A percentile compares a stretch with the other conserved stretches of the same genome.
These are phyloP conservation scores for Lophium mytilinum DNA, from an alignment of 495 filamentous ascomycete genomes.

Conservation along the genomic window DNA sequence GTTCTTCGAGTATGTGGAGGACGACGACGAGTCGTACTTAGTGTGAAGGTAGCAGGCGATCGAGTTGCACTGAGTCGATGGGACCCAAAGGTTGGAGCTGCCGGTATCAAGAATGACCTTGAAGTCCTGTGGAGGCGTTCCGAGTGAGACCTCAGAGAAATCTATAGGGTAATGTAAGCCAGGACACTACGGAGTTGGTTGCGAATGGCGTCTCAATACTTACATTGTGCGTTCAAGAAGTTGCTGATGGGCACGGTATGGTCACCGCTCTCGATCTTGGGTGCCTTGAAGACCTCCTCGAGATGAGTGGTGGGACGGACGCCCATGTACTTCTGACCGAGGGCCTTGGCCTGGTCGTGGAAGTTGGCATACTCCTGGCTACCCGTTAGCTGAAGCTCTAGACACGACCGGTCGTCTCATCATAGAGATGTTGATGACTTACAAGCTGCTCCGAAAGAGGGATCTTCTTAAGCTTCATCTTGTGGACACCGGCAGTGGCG, in stretches of 20 bases:
- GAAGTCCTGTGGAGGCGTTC: conserved; percentile 87
- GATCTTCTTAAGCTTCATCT: conserved; percentile 94
- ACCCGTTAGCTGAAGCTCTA: conserved; percentile 3
- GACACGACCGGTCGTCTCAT: neutral
- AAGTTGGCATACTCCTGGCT: conserved; percentile 66
- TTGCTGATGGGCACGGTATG: conserved; percentile 89
- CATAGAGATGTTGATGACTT: conserved; percentile 33
- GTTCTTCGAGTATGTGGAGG: conserved; percentile 89
- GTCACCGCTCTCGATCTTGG: conserved; percentile 53
- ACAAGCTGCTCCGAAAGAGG: conserved; percentile 88
- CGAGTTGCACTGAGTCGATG: conserved; percentile 79
- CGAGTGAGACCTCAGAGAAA: conserved; percentile 92
- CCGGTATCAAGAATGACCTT: conserved; percentile 98
- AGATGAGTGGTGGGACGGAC: conserved; percentile 59
- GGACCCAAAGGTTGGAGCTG: conserved; percentile 99
- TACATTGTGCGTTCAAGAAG: conserved; percentile 99
- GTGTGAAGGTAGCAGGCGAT: conserved; percentile 97
- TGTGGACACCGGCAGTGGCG: conserved; percentile 77
- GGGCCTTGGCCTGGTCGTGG: conserved; percentile 65
- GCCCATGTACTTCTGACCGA: conserved; percentile 94
- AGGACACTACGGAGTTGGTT: too few species aligned
- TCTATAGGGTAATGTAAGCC: conserved; percentile 45
- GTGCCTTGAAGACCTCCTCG: conserved; percentile 71
- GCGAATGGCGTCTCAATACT: conserved; percentile 26
- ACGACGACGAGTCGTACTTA: conserved; percentile 89